Evolutionary conservation across 768 basidiomycete species (phyloP), one percentile per base, ranked within the genome.

Genomic region (Hypholoma fasciculare): DNA sequence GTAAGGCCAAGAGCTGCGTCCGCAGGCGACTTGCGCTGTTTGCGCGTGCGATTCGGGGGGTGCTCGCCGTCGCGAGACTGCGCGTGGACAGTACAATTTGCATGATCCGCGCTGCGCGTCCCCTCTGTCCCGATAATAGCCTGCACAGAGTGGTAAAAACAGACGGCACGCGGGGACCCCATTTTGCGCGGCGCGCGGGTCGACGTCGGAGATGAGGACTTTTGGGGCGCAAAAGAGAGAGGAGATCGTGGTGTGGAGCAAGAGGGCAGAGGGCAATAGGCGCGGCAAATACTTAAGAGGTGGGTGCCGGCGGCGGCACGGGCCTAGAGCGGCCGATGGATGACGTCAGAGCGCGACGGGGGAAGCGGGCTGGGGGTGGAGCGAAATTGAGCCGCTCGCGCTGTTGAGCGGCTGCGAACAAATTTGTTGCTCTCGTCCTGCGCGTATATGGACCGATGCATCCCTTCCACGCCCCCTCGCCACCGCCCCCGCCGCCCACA

Each of bases 401-500:
- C 9, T 49, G 20, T 30, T 34, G 30, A 9, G 30, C 30, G 30
- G 48, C 48, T 49, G 48, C 46, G 19, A 16, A 19, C 44, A 49
- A 23, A 49, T 49, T 49, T 49, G 48, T 27, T 49, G 26, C 48
- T 49, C 48, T 49, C 27, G 48, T 11, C 48, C 48, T 16, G 16
- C 48, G 47, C 47, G 47, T 48, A 23, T 48, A 49, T 49, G 48
- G 48, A 49, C 26, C 48, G 48, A 42, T 17, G 16, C 40, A 49
- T 11, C 27, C 26, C 48, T 30, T 26, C 40, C n/a, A 27, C 38
- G 30, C 30, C 30, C 39, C n/a, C 36, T 56, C 54, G 62, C 58
- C 52, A 47, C 48, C 43, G 43, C 64, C 54, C 52, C 64, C 40
- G 37, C 58, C 27, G 52, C 87, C 84, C 14, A 82, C 89, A 2